Percentiles rank a stretch among this genome's conserved stretches.
Evolutionary conservation across 176 grass and related monocot genomes (phyloP).

Genomic region (Zoysia pacifica): DNA sequence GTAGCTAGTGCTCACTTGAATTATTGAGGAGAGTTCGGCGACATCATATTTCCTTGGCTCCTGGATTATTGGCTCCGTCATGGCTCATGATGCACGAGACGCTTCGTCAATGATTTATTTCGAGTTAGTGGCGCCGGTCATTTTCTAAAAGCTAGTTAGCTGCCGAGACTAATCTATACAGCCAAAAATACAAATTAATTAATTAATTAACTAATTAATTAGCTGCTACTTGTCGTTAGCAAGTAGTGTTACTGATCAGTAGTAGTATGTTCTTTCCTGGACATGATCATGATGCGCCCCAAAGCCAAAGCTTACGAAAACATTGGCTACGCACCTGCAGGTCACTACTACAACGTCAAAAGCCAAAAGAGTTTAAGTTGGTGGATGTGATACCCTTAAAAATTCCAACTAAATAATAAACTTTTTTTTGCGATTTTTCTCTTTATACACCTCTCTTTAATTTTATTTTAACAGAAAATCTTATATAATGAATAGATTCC

Average conservation of each 20-base stretch:
- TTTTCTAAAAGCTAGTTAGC: background rate
- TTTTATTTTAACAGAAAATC: background rate
- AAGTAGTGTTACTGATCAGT: too few species aligned
- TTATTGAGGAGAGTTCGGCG: background rate
- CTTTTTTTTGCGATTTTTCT: too few species aligned
- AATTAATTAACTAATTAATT: too few species aligned
- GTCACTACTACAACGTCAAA: conserved; percentile 5
- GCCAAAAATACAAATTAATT: background rate
- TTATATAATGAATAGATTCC: too few species aligned
- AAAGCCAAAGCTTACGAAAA: conserved; percentile 5
- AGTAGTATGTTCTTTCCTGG: background rate
- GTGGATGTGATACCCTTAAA: too few species aligned
- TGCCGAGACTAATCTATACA: too few species aligned
- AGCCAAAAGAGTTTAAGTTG: conserved; percentile 14
- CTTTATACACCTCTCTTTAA: background rate
- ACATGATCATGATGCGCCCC: conserved; percentile 32
- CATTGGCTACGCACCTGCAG: background rate
- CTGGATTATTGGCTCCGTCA: background rate
- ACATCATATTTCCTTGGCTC: conserved; percentile 1
- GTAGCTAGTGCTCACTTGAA: background rate
- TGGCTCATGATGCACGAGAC: conserved; percentile 4
- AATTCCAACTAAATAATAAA: too few species aligned
- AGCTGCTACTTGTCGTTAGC: background rate
- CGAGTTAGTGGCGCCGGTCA: conserved; percentile 13
- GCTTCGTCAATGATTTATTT: background rate